phyloP scores from a whole-genome alignment of 1,284 basidiomycete species.

The Trichosporon coremiiforme region DNA sequence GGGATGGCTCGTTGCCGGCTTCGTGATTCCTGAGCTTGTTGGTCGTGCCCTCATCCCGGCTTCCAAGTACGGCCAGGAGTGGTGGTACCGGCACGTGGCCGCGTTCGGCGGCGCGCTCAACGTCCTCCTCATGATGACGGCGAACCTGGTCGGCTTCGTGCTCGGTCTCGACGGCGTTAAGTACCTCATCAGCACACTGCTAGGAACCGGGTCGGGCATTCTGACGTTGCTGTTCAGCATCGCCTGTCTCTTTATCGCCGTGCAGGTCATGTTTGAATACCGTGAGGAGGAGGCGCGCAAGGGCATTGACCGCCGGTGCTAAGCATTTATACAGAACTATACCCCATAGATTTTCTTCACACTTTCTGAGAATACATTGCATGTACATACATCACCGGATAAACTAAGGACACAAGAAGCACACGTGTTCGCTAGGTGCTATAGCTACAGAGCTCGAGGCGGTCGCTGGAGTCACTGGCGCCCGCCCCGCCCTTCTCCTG shows the following conservation, averaged over 20 bases:
- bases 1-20: slow-evolving; percentile 94
- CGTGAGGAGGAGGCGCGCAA: slow-evolving; percentile 58
- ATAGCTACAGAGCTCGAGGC: not conserved
- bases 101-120: slow-evolving; percentile 84
- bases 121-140: slow-evolving; percentile 85
- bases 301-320: slow-evolving; percentile 52
- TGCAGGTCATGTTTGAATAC: slow-evolving; percentile 96
- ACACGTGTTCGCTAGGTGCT: too few relatives aligned
- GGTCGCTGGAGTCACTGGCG: not conserved
- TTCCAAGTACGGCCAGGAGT: slow-evolving; percentile 66
- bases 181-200: slow-evolving; percentile 69
- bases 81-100: slow-evolving; percentile 86
- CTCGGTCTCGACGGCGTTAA: slow-evolving; percentile 80
- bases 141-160: slow-evolving; percentile 94
- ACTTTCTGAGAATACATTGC: not conserved
- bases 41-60: slow-evolving; percentile 66
- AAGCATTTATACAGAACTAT: not conserved
- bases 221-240: slow-evolving; percentile 68
- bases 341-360: not conserved
- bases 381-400: not conserved
- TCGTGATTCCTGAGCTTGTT: slow-evolving; percentile 82
- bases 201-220: slow-evolving; percentile 62
- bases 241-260: slow-evolving; percentile 73
- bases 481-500: not conserved
- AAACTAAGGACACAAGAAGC: not conserved